A percentile compares a stretch with the other conserved stretches of the same genome.
phyloP scores from a whole-genome alignment of 179 eudicot species.

The Beta lomatogona region DNA sequence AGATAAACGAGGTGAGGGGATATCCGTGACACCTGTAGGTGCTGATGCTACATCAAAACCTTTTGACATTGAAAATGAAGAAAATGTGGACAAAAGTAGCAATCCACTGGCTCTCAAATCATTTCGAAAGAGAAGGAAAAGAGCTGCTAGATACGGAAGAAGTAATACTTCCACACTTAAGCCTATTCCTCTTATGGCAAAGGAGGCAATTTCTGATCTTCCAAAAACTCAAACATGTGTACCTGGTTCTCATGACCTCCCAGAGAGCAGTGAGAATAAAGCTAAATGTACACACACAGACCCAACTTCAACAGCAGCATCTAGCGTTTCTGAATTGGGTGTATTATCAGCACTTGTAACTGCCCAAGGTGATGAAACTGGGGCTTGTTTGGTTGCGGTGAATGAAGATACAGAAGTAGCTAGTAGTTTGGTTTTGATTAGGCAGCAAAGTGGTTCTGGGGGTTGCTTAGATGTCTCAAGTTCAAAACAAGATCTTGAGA shows the following conservation, averaged over 20 bases:
- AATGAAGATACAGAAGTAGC: conserved; percentile 31
- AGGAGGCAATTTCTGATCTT: conserved; percentile 26
- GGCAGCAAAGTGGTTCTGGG: conserved; percentile 21
- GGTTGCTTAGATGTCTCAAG: conserved; percentile 10
- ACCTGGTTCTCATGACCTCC: conserved; percentile 23
- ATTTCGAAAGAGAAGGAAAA: conserved; percentile 36
- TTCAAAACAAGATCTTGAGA: conserved; percentile 30
- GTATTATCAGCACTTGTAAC: conserved; percentile 10
- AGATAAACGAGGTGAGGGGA: conserved; percentile 23
- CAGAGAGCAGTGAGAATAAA: conserved; percentile 19
- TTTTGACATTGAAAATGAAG: conserved; percentile 13
- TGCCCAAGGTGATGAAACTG: conserved; percentile 11
- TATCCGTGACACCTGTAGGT: background rate
- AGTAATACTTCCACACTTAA: conserved; percentile 15
- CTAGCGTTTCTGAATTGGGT: conserved; percentile 8
- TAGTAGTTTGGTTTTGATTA: conserved; percentile 22
- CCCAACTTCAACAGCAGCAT: conserved; percentile 10
- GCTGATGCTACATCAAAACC: conserved; percentile 7
- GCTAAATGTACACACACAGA: conserved; percentile 2
- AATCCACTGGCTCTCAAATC: conserved; percentile 25
- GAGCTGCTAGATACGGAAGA: conserved; percentile 26
- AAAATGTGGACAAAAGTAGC: conserved; percentile 19
- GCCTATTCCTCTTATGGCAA: conserved; percentile 15
- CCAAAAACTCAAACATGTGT: conserved; percentile 23
- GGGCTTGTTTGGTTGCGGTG: conserved; percentile 6